Conservation (phyloP, 2,329 filamentous ascomycete species). For the Fusarium cyanostomum region DNA sequence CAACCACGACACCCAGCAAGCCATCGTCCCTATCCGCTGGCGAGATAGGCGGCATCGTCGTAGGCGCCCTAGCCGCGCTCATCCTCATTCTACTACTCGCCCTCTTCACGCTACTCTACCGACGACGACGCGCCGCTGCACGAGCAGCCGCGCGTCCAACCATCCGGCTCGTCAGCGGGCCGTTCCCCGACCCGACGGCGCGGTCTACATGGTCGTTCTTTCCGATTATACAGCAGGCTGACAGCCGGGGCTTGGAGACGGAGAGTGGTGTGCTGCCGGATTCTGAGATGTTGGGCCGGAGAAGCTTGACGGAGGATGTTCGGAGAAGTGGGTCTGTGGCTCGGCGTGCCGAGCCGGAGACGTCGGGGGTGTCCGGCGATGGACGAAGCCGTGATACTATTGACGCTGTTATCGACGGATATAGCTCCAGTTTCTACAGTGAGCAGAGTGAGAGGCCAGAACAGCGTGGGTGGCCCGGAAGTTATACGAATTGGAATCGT, state of each 20-base stretch:
- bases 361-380: background rate
- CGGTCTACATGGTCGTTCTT: background rate
- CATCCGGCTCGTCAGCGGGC: background rate
- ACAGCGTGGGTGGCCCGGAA: background rate
- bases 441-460: background rate
- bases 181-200: background rate
- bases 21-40: background rate
- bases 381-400: background rate
- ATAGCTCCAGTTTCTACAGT: slow-evolving; percentile 17
- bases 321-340: background rate
- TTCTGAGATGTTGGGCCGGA: background rate
- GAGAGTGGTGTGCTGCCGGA: background rate
- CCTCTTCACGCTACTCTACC: background rate
- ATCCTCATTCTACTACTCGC: background rate
- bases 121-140: background rate
- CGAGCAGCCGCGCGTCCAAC: background rate
- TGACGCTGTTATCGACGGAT: background rate
- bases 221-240: background rate
- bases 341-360: background rate
- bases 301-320: background rate
- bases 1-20: background rate
- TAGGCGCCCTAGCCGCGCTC: background rate
- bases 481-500: background rate
- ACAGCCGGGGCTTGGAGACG: background rate
- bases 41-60: background rate